Conservation (phyloP, 1,284 basidiomycete species). For the Earliella scabrosa region DNA sequence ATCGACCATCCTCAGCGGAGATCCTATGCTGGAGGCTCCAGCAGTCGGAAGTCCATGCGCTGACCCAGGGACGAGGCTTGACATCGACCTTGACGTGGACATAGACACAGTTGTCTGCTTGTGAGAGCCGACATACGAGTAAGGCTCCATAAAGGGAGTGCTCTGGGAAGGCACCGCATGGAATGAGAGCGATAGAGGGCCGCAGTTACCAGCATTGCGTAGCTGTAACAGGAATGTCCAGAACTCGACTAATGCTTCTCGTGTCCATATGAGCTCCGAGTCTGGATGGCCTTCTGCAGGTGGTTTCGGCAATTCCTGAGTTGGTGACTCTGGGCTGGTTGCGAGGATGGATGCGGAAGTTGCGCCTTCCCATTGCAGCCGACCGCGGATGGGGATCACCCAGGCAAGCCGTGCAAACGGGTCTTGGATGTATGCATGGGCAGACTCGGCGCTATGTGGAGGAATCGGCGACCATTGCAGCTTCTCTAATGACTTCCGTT, state of each 20-base stretch:
- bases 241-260: slow-evolving; percentile 45
- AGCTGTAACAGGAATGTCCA: slow-evolving; percentile 58
- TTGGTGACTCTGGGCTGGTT: neutral
- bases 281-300: neutral
- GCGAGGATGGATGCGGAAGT: slow-evolving; percentile 47
- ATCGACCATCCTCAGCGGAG: slow-evolving; percentile 43
- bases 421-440: slow-evolving; percentile 31
- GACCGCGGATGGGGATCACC: slow-evolving; percentile 67
- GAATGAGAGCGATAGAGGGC: slow-evolving; percentile 58
- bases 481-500: neutral
- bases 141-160: slow-evolving; percentile 23
- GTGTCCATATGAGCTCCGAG: slow-evolving; percentile 53
- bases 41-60: no score
- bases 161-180: slow-evolving; percentile 36
- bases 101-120: slow-evolving; percentile 11
- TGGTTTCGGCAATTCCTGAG: neutral
- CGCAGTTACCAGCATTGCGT: slow-evolving; percentile 43
- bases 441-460: slow-evolving; percentile 43
- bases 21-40: no score
- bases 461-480: slow-evolving; percentile 36
- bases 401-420: slow-evolving; percentile 54
- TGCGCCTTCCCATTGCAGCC: slow-evolving; percentile 52
- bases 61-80: slow-evolving; percentile 7
- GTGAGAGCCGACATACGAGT: slow-evolving; percentile 12
- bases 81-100: slow-evolving; percentile 4